These are phyloP conservation scores for Plasmopara muralis DNA, from an alignment of 352 stramenopile genomes.

Conservation along the genomic window DNA sequence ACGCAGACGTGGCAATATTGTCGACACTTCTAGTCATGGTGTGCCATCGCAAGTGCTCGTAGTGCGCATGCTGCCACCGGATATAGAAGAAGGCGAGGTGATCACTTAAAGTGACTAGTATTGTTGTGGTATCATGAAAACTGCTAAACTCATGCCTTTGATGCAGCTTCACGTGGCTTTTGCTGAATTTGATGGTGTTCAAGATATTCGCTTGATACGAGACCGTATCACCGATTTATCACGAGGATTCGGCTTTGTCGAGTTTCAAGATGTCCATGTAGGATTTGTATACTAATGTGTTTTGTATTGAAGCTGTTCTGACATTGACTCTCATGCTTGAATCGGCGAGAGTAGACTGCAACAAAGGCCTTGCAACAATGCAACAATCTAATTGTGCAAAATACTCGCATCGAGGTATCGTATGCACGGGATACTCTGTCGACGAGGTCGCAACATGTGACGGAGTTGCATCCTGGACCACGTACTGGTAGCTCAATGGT, in stretches of 20 bases:
- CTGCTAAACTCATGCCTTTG: neutral
- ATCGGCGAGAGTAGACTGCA: conserved; percentile 19
- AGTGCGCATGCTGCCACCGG: conserved; percentile 59
- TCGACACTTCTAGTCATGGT: conserved; percentile 6
- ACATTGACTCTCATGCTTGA: conserved; percentile 1
- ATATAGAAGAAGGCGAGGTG: conserved; percentile 75
- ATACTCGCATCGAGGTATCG: conserved; percentile 40
- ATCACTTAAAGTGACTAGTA: neutral
- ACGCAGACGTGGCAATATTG: conserved; percentile 10
- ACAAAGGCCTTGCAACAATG: conserved; percentile 27
- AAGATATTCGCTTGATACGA: conserved; percentile 67
- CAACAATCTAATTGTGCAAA: conserved; percentile 31
- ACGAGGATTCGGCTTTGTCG: conserved; percentile 73
- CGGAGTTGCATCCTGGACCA: conserved; percentile 6
- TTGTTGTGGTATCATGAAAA: neutral
- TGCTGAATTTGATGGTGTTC: conserved; percentile 50
- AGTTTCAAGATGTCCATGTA: conserved; percentile 69
- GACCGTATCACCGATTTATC: conserved; percentile 60
- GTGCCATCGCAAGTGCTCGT: conserved; percentile 56
- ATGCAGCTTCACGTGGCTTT: conserved; percentile 72
- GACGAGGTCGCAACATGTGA: conserved; percentile 11
- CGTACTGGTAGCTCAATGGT: conserved; percentile 39
- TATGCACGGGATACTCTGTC: conserved; percentile 47
- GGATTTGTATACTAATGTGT: neutral
- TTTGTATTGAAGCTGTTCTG: neutral